Percentiles rank a stretch among this genome's conserved stretches.
Conservation (phyloP, 2,329 filamentous ascomycete species). For the Xylariaceae sp. region DNA sequence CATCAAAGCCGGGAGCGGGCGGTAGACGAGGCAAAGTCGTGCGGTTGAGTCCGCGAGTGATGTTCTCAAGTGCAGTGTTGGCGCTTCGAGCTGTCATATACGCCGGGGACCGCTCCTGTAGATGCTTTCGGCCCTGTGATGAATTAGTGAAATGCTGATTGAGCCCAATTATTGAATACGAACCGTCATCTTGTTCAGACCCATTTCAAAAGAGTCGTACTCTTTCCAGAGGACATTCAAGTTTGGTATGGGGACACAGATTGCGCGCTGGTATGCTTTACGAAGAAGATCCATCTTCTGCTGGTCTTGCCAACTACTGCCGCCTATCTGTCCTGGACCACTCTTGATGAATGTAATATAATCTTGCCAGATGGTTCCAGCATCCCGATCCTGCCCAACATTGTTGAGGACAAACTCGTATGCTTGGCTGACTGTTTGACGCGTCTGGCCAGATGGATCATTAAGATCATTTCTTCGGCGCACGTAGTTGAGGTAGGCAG, state of each 20-base stretch:
- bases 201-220: constrained; percentile 94
- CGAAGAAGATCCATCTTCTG: constrained; percentile 95
- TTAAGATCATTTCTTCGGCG: constrained; percentile 86
- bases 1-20: constrained; percentile 80
- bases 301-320: constrained; percentile 88
- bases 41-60: constrained; percentile 71
- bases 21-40: constrained; percentile 77
- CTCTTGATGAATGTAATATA: constrained; percentile 92
- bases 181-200: constrained; percentile 87
- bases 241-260: constrained; percentile 78
- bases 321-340: constrained; percentile 80
- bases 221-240: constrained; percentile 91
- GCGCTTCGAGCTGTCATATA: constrained; percentile 97
- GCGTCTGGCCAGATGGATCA: constrained; percentile 72
- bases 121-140: constrained; percentile 80
- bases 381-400: constrained; percentile 87
- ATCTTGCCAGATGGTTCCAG: constrained; percentile 86
- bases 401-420: constrained; percentile 91
- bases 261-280: constrained; percentile 87
- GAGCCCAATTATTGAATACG: constrained; percentile 26
- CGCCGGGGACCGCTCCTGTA: constrained; percentile 85
- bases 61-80: constrained; percentile 84
- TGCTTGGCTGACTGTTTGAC: constrained; percentile 74
- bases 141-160: constrained; percentile 17
- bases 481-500: constrained; percentile 90